Conservation (phyloP, 257 asterid species). For the Salvia rosmarinus region DNA sequence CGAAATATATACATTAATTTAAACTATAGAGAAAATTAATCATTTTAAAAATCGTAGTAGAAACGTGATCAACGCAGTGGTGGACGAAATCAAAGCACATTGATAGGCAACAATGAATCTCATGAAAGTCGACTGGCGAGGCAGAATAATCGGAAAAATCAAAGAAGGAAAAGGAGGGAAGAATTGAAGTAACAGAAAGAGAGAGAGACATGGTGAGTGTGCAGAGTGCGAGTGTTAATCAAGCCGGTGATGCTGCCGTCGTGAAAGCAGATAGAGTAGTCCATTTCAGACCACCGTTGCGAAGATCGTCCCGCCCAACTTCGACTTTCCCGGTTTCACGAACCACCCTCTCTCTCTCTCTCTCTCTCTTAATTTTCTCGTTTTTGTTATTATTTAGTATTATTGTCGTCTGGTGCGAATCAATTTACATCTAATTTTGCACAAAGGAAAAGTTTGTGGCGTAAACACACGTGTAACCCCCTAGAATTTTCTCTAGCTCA, state of each 20-base stretch:
- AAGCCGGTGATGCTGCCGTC: slow-evolving; percentile 87
- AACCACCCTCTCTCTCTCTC: not conserved
- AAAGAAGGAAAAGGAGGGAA: not conserved
- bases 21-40: not conserved
- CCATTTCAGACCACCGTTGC: slow-evolving; percentile 34
- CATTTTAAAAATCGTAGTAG: slow-evolving; percentile 16
- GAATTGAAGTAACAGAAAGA: slow-evolving; percentile 17
- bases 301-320: slow-evolving; percentile 32
- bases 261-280: slow-evolving; percentile 53
- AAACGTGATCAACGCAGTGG: slow-evolving; percentile 21
- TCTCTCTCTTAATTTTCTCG: not conserved
- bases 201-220: slow-evolving; percentile 27
- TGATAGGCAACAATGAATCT: slow-evolving; percentile 4
- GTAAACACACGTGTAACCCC: not conserved
- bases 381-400: not conserved
- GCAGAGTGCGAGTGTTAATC: slow-evolving; percentile 58
- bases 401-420: not conserved
- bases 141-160: not conserved
- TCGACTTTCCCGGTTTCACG: slow-evolving; percentile 16
- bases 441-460: not conserved
- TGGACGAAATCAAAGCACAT: slow-evolving; percentile 21
- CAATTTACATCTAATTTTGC: not conserved
- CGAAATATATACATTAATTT: not conserved
- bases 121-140: not conserved
- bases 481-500: not conserved